A percentile compares a stretch with the other conserved stretches of the same genome.
These are phyloP conservation scores for Tetragonia tetragonoides DNA, from an alignment of 148 eudicot genomes.

Conservation along the genomic window DNA sequence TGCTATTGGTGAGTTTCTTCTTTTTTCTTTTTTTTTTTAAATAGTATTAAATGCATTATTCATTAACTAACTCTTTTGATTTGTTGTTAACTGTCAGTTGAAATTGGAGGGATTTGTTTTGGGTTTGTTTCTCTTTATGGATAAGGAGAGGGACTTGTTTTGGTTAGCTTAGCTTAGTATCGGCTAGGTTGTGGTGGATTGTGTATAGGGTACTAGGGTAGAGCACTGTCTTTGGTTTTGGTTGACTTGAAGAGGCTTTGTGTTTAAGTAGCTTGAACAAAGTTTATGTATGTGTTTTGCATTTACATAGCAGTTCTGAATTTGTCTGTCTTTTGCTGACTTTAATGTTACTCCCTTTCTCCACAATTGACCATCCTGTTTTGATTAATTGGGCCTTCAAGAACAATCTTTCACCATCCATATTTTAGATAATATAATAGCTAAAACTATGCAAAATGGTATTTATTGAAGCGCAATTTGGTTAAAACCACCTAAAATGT, in stretches of 20 bases:
- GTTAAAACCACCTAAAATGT: too few relatives aligned
- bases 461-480: too few relatives aligned
- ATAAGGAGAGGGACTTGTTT: not conserved
- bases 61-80: too few relatives aligned
- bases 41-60: not conserved
- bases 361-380: too few relatives aligned
- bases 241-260: not conserved
- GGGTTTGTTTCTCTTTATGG: not conserved
- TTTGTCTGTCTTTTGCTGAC: too few relatives aligned
- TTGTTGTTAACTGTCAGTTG: too few relatives aligned
- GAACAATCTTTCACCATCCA: too few relatives aligned
- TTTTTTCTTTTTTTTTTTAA: not conserved
- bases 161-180: not conserved
- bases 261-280: not conserved
- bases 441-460: too few relatives aligned
- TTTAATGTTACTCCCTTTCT: too few relatives aligned
- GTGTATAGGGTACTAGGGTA: not conserved
- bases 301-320: too few relatives aligned
- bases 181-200: not conserved
- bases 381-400: too few relatives aligned
- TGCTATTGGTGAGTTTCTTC: conserved; percentile 27
- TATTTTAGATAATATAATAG: too few relatives aligned
- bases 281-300: not conserved
- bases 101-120: not conserved
- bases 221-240: not conserved